Base-by-base conservation (phyloP, 108 stramenopile genomes). In the Fragilaria radians region DNA sequence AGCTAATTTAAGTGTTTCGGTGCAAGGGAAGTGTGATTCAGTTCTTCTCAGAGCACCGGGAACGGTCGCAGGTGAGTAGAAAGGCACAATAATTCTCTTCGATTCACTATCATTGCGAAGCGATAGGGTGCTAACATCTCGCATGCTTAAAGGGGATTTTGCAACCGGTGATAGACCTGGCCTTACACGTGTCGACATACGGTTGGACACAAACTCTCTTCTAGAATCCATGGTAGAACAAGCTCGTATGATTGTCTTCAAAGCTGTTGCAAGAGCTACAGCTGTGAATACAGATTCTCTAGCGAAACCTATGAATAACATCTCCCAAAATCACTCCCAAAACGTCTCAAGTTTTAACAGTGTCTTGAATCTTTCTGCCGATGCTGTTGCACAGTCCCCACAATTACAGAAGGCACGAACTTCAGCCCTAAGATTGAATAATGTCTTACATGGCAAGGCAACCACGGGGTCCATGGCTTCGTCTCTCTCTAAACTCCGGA, bases 171-270 rank as follows among this genome's bases (percentile, higher is more conserved):
- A 59, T 30, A 32, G 57, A 25, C 56, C 54, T 33, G 71, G 61
- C 7, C 29, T 83, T 23, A 67, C 27, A 25, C 59, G 58, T n/a
- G 67, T 79, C 5, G 78, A 79, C 26, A 63, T 79, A 52, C 30
- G 56, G 42, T 48, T 83, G 17, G 76, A 79, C 60, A 65, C 75
- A 9, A 64, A 57, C 11, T 52, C 59, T 29, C 45, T 83, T 45
- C 45, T 83, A 9, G 65, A 62, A 28, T 77, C 76, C 57, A 79
- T 83, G 78, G 73, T 79, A 11, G 70, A 83, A n/a, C 67, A 83
- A 53, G 78, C 82, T 5, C 61, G 82, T 18, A 62, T 83, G 47
- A 61, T 83, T 36, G 78, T 83, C 1, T 80, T 83, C 63, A 74
- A 77, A 45, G 73, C 82, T 28, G 82, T 83, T 4, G 78, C 78